Evolutionary conservation across 2,329 filamentous ascomycete species (phyloP).

Genomic region (Pseudogymnoascus sp.): DNA sequence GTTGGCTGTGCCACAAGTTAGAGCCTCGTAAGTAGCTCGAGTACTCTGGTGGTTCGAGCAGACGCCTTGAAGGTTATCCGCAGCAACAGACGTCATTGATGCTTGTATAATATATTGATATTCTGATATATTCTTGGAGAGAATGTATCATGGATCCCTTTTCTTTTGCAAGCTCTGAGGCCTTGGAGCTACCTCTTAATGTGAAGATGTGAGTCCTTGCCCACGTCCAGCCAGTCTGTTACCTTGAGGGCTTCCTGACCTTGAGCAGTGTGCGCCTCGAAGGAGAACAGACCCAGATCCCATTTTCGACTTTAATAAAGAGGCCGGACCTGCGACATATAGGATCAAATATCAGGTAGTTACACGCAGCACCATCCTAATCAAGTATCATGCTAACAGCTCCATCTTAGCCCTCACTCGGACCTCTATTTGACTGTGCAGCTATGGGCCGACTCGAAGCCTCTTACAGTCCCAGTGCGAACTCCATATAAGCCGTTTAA

Average conservation of each 20-base stretch:
- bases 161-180: slow-evolving; percentile 85
- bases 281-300: slow-evolving; percentile 66
- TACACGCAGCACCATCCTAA: neutral
- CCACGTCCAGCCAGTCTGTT: neutral
- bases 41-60: neutral
- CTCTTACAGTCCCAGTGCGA: slow-evolving; percentile 82
- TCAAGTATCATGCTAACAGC: slow-evolving; percentile 18
- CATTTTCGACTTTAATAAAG: slow-evolving; percentile 70
- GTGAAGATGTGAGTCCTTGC: slow-evolving; percentile 50
- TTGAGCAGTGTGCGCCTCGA: slow-evolving; percentile 61
- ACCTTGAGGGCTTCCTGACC: slow-evolving; percentile 16
- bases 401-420: slow-evolving; percentile 56
- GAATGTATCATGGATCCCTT: slow-evolving; percentile 73
- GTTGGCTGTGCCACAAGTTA: neutral
- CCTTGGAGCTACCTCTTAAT: slow-evolving; percentile 66
- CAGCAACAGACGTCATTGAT: neutral
- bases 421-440: slow-evolving; percentile 92
- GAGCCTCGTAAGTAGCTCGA: neutral
- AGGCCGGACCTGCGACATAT: slow-evolving; percentile 76
- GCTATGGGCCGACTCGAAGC: slow-evolving; percentile 93
- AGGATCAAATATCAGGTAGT: slow-evolving; percentile 72
- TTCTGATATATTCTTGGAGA: slow-evolving; percentile 11
- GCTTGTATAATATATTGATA: neutral
- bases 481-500: slow-evolving; percentile 91
- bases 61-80: neutral